A percentile compares a stretch with the other conserved stretches of the same genome.
Conservation (phyloP, 2,329 filamentous ascomycete species). For the Alternaria angustiovoidea region DNA sequence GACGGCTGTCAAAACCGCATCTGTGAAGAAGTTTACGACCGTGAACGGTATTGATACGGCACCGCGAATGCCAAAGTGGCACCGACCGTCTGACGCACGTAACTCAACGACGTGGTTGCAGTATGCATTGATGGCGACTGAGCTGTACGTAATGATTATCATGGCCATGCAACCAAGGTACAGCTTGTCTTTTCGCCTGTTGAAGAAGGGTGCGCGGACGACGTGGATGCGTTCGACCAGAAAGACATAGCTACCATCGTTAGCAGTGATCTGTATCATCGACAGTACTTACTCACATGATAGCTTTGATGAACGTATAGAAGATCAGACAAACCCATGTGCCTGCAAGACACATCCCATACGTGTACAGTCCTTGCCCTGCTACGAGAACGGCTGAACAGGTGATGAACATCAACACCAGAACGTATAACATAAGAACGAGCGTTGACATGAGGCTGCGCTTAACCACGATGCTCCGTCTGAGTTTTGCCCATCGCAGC, state of each 20-base stretch:
- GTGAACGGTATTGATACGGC: conserved; percentile 47
- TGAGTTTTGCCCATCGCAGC: conserved; percentile 3
- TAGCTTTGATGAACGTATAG: conserved; percentile 45
- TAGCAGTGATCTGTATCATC: background rate
- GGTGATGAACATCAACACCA: conserved; percentile 29
- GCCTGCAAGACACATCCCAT: conserved; percentile 37
- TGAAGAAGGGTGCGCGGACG: conserved; percentile 41
- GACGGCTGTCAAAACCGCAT: conserved; percentile 45
- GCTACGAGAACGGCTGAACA: conserved; percentile 34
- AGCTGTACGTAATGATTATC: conserved; percentile 29
- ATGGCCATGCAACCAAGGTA: conserved; percentile 41
- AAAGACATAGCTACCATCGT: conserved; percentile 43
- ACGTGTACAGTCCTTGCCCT: conserved; percentile 38
- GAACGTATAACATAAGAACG: conserved; percentile 26
- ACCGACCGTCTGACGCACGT: conserved; percentile 36
- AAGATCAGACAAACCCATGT: conserved; percentile 51
- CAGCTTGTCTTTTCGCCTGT: conserved; percentile 43
- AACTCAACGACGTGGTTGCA: conserved; percentile 42
- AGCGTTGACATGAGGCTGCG: conserved; percentile 27
- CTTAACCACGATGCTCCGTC: conserved; percentile 3
- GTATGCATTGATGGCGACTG: conserved; percentile 36
- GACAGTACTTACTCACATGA: conserved; percentile 21
- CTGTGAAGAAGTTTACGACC: conserved; percentile 46
- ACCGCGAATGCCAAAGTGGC: conserved; percentile 48
- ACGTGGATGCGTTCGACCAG: conserved; percentile 52